These are phyloP conservation scores for Colletotrichum chrysophilum DNA, from an alignment of 2,329 filamentous ascomycete species.

Conservation along the genomic window DNA sequence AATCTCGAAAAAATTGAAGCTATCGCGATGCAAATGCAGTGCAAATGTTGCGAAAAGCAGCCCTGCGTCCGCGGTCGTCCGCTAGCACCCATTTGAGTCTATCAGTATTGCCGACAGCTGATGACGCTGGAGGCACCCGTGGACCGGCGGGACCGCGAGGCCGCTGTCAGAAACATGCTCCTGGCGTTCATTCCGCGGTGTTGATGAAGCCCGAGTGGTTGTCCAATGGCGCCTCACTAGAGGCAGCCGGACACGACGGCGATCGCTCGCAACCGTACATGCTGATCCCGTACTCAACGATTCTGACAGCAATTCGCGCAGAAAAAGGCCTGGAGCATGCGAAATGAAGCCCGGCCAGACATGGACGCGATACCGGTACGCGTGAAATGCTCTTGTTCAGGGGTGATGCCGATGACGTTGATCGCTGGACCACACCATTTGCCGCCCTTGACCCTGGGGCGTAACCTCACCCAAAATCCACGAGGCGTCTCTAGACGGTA, in stretches of 20 bases:
- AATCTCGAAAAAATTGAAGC: background rate
- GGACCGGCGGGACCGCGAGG: background rate
- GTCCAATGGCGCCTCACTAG: constrained; percentile 2
- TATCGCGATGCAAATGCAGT: background rate
- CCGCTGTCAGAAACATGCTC: background rate
- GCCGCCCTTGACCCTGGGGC: background rate
- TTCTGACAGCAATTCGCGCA: background rate
- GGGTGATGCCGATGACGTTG: background rate
- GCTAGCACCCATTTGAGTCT: background rate
- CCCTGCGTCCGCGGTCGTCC: background rate
- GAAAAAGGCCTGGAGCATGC: background rate
- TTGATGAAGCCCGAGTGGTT: background rate
- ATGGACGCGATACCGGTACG: background rate
- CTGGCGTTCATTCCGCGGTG: background rate
- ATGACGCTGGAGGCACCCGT: background rate
- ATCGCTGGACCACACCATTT: constrained; percentile 12
- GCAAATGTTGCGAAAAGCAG: background rate
- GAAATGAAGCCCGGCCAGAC: background rate
- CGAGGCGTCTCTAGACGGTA: background rate
- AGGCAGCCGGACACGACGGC: background rate
- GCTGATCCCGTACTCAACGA: background rate
- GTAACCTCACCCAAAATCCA: background rate
- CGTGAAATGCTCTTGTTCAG: background rate
- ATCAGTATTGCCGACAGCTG: background rate
- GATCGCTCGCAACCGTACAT: constrained; percentile 1